A percentile compares a stretch with the other conserved stretches of the same genome.
phyloP scores from a whole-genome alignment of 768 basidiomycete genomes.

The Mycena rosella region DNA sequence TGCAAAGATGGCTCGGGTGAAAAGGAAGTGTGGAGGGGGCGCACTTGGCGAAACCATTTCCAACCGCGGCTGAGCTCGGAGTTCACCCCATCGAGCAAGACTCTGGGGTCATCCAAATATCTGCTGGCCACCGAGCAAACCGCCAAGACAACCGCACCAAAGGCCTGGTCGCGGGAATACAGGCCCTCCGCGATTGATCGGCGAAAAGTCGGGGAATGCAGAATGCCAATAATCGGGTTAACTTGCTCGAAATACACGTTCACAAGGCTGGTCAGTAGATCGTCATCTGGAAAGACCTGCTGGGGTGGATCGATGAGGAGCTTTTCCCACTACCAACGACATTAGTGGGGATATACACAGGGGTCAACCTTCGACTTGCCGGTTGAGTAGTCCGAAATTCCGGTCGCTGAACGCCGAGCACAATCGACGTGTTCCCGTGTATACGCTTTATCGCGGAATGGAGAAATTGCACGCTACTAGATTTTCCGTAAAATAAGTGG shows the following conservation, averaged over 20 bases:
- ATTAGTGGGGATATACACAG: neutral
- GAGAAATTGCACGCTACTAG: conserved; percentile 14
- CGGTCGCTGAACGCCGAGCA: conserved; percentile 15
- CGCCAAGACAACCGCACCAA: conserved; percentile 70
- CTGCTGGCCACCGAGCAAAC: conserved; percentile 75
- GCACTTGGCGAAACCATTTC: conserved; percentile 73
- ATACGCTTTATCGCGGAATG: neutral
- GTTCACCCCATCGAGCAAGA: conserved; percentile 50
- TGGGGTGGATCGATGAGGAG: too few species aligned
- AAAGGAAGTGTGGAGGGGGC: conserved; percentile 46
- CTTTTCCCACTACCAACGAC: conserved; percentile 18
- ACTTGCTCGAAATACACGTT: conserved; percentile 68
- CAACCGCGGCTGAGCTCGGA: conserved; percentile 65
- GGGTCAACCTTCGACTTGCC: neutral
- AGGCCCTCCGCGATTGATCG: conserved; percentile 57
- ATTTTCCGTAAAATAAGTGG: conserved; percentile 8
- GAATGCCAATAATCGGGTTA: conserved; percentile 66
- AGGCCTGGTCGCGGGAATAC: conserved; percentile 63
- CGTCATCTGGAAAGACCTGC: too few species aligned
- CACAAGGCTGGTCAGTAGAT: conserved; percentile 64
- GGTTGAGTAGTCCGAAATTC: conserved; percentile 20
- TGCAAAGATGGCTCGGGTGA: neutral
- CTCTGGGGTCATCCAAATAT: conserved; percentile 64
- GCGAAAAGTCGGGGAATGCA: conserved; percentile 78
- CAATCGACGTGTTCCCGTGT: neutral